Conservation (phyloP, 2,329 filamentous ascomycete genomes). For the Calonectria fujianensis region DNA sequence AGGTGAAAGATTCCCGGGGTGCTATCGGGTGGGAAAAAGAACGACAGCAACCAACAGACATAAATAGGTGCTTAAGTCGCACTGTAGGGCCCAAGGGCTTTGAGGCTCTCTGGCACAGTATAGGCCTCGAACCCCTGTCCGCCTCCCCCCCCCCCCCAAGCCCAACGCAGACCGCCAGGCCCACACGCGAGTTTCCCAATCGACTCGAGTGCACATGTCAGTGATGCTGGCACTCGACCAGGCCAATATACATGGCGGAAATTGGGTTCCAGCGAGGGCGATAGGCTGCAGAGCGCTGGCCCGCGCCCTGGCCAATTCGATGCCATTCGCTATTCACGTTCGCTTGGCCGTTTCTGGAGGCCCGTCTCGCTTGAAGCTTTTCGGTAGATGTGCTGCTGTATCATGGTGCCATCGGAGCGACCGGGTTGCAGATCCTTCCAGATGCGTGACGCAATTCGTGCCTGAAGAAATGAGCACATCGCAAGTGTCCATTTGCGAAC, state of each 20-base stretch:
- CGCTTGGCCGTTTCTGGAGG: not conserved
- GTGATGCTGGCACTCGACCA: not conserved
- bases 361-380: not conserved
- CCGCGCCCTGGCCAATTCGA: too few species aligned
- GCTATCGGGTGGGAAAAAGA: not conserved
- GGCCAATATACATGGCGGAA: not conserved
- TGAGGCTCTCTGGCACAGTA: conserved; percentile 20
- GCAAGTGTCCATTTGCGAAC: not conserved
- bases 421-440: conserved; percentile 2
- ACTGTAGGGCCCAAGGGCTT: conserved; percentile 21
- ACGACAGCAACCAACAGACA: conserved; percentile 1
- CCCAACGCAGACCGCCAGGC: conserved; percentile 7
- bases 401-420: conserved; percentile 5
- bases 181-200: conserved; percentile 20
- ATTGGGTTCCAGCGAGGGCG: not conserved
- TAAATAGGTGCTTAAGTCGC: conserved; percentile 19
- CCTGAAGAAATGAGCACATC: not conserved
- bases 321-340: not conserved
- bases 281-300: not conserved
- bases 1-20: not conserved
- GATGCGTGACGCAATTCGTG: not conserved
- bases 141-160: not conserved
- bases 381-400: not conserved
- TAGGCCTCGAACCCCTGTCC: conserved; percentile 2
- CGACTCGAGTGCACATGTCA: conserved; percentile 15